Evolutionary conservation across 75 land plant species (phyloP).

Genomic region (Cunninghamia lanceolata): DNA sequence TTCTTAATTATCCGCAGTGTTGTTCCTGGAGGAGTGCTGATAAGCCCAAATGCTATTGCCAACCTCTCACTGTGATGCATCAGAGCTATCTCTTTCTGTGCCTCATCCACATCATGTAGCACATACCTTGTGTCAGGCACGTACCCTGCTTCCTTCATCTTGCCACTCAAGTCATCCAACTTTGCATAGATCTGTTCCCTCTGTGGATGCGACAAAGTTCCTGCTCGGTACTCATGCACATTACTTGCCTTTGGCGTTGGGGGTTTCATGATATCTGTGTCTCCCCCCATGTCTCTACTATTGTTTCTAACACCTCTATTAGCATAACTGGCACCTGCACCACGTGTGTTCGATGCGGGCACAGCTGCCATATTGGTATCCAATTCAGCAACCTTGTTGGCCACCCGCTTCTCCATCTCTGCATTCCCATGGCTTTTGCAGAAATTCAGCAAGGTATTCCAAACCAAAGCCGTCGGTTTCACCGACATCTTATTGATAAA

Average conservation of each 20-base stretch:
- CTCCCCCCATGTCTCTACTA: not conserved
- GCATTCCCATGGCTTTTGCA: constrained; percentile 14
- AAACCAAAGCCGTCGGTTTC: not conserved
- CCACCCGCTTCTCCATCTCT: constrained; percentile 13
- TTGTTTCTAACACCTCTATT: not conserved
- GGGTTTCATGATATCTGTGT: not conserved
- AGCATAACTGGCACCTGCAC: not conserved
- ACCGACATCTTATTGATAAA: constrained; percentile 6
- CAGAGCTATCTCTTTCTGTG: constrained; percentile 11
- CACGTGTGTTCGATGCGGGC: not conserved
- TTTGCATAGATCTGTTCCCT: constrained; percentile 35
- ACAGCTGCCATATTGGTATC: not conserved
- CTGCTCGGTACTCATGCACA: constrained; percentile 46
- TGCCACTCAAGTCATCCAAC: constrained; percentile 38
- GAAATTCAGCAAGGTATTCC: constrained; percentile 11
- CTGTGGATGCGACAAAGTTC: constrained; percentile 50
- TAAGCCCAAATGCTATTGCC: constrained; percentile 10
- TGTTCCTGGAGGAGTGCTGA: constrained; percentile 10
- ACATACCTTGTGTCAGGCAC: constrained; percentile 27
- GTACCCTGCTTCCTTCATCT: constrained; percentile 44
- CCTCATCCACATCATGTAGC: constrained; percentile 9
- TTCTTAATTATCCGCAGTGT: constrained; percentile 6
- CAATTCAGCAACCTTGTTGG: constrained; percentile 8
- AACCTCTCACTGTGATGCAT: constrained; percentile 14
- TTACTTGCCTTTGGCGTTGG: constrained; percentile 9